phyloP scores from a whole-genome alignment of 768 basidiomycete genomes.

The Coprinopsis cinerea region DNA sequence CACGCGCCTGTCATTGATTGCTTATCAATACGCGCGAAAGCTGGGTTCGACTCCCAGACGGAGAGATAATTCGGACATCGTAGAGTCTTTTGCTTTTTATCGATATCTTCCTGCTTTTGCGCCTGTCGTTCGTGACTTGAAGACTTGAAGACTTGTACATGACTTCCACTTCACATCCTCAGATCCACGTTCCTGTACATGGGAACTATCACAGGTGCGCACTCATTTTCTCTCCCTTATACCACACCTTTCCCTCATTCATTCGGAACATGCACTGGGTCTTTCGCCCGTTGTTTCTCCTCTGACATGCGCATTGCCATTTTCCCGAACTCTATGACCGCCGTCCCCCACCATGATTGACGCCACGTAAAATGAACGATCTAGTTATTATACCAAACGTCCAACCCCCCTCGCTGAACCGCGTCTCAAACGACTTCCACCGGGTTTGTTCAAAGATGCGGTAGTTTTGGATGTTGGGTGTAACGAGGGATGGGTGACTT shows the following conservation, averaged over 20 bases:
- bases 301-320: too few species aligned
- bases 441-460: constrained; percentile 44
- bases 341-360: too few species aligned
- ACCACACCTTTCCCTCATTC: not conserved
- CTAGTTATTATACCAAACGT: constrained; percentile 75
- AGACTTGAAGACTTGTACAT: too few species aligned
- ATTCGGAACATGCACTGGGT: too few species aligned
- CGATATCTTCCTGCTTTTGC: too few species aligned
- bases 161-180: not conserved
- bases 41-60: constrained; percentile 15
- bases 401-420: constrained; percentile 48
- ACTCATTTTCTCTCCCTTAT: constrained; percentile 1
- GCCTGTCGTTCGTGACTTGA: too few species aligned
- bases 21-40: too few species aligned
- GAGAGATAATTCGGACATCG: constrained; percentile 1
- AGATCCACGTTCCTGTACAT: constrained; percentile 29
- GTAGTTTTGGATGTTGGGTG: constrained; percentile 80
- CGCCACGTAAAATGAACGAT: too few species aligned
- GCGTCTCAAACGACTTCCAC: constrained; percentile 58
- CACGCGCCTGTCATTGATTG: too few species aligned
- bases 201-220: constrained; percentile 72
- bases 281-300: too few species aligned
- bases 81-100: not conserved
- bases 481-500: constrained; percentile 82
- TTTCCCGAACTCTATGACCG: too few species aligned